Evolutionary conservation across 1,284 basidiomycete genomes (phyloP), one percentile per base, ranked within the genome.

Genomic region (Ganoderma resinaceum): DNA sequence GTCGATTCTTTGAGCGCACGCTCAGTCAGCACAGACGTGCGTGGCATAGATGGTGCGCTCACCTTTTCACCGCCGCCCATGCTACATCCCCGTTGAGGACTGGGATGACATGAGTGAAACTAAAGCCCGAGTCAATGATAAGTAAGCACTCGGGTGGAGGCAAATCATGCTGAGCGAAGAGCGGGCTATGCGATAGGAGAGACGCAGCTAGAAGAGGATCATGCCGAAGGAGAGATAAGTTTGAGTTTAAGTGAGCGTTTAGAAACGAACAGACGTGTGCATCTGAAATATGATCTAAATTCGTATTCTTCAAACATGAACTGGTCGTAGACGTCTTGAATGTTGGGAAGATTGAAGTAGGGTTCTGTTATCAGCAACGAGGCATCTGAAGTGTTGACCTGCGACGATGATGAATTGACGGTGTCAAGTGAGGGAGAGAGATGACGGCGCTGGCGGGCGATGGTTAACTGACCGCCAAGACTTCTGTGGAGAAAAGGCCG

Each of bases 221-320:
- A 38, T 16, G 37, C 62, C 66, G 58, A 65, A 68, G 61, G 65
- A 35, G 55, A 38, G 46, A 58, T 63, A 68, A 71, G 59, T 61
- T 65, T 74, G 61, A 75, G 67, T 63, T 69, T 66, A 70, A 70
- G 70, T 55, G 73, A 52, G 69, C 66, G 63, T 60, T 43, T 23
- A 61, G 42, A 33, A 23, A 64, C 1, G 11, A 11, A 85, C 92
- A 79, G 80, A 96, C 95, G 91, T 63, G 94, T 89, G 76, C 89
- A 91, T 42, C 96, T 87, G 79, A 89, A 87, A 78, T 95, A 95
- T 59, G 93, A 91, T 57, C 86, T 83, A 77, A 97, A 98, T 75
- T 97, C 96, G 82, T 97, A 99, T 80, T 98, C 96, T 77, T 99
- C 97, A 76, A 98, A 98, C 0, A 97, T 84, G 77, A 99, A 93